Evolutionary conservation across 2,329 filamentous ascomycete species (phyloP).

Genomic region (Beauveria sp.): DNA sequence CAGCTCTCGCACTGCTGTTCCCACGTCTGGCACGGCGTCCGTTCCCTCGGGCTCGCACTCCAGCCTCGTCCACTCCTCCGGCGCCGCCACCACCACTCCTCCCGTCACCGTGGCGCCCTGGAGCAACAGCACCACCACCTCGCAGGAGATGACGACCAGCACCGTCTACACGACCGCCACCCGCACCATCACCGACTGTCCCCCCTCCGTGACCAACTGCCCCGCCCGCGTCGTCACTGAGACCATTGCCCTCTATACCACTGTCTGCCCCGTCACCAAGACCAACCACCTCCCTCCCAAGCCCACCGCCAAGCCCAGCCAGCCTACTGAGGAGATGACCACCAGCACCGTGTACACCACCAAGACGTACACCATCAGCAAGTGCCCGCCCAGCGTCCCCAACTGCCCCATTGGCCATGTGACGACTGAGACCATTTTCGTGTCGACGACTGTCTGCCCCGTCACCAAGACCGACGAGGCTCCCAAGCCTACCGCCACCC

Average conservation of each 20-base stretch:
- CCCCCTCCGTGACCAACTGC: conserved; percentile 14
- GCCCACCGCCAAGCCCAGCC: neutral
- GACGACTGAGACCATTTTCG: conserved; percentile 8
- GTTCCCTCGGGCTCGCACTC: neutral
- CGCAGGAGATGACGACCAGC: conserved; percentile 13
- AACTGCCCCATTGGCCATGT: conserved; percentile 14
- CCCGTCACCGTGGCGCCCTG: neutral
- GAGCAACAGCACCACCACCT: conserved; percentile 5
- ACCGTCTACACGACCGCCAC: conserved; percentile 13
- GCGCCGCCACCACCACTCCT: neutral
- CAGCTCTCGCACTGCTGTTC: neutral
- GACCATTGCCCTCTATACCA: conserved; percentile 6
- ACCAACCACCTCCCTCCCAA: conserved; percentile 1
- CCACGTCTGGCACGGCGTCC: neutral
- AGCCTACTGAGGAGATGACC: conserved; percentile 5
- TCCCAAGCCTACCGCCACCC: neutral
- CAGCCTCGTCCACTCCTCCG: neutral
- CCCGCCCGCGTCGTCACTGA: conserved; percentile 13
- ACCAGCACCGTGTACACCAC: conserved; percentile 15
- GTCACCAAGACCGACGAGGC: conserved; percentile 2
- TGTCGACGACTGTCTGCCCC: conserved; percentile 8
- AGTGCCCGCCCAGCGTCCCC: conserved; percentile 13
- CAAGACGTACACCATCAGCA: conserved; percentile 14
- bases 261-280: conserved; percentile 10
- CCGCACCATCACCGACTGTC: conserved; percentile 15